phyloP scores from a whole-genome alignment of 2,329 filamentous ascomycete species.

The Triangularia setosa region DNA sequence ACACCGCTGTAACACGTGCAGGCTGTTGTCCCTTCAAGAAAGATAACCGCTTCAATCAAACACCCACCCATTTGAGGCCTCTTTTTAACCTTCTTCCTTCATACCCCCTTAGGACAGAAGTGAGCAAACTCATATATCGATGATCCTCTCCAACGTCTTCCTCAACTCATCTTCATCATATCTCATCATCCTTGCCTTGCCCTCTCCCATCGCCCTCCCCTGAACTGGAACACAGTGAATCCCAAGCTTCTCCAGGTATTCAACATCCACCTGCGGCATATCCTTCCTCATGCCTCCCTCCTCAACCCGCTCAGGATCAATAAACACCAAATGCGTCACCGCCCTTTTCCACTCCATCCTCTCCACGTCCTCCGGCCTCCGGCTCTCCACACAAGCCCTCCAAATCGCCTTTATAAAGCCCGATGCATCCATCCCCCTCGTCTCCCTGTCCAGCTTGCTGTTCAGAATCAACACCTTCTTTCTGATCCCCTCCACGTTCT shows the following conservation, averaged over 20 bases:
- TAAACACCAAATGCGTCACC: slow-evolving; percentile 78
- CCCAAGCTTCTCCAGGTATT: slow-evolving; percentile 59
- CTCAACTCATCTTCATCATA: slow-evolving; percentile 75
- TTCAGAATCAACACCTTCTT: slow-evolving; percentile 84
- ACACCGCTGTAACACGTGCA: background rate
- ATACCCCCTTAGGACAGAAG: background rate
- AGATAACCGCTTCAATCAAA: background rate
- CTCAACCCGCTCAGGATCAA: slow-evolving; percentile 53
- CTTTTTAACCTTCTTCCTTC: background rate
- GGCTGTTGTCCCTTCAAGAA: background rate
- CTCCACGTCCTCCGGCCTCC: slow-evolving; percentile 36
- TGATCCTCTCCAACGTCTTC: slow-evolving; percentile 71
- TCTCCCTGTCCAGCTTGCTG: slow-evolving; percentile 79
- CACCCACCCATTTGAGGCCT: background rate
- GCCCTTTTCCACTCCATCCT: slow-evolving; percentile 54
- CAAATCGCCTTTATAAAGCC: slow-evolving; percentile 83
- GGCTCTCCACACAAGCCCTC: slow-evolving; percentile 67
- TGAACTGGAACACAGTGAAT: slow-evolving; percentile 77
- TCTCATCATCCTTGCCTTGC: slow-evolving; percentile 47
- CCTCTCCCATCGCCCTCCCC: slow-evolving; percentile 55
- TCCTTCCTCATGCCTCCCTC: slow-evolving; percentile 23
- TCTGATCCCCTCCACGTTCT: slow-evolving; percentile 40
- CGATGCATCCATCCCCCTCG: slow-evolving; percentile 65
- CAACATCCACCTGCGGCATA: slow-evolving; percentile 68
- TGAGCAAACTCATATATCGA: slow-evolving; percentile 34